Evolutionary conservation across 2,329 filamentous ascomycete species (phyloP).

Genomic region (Clarireedia homoeocarpa): DNA sequence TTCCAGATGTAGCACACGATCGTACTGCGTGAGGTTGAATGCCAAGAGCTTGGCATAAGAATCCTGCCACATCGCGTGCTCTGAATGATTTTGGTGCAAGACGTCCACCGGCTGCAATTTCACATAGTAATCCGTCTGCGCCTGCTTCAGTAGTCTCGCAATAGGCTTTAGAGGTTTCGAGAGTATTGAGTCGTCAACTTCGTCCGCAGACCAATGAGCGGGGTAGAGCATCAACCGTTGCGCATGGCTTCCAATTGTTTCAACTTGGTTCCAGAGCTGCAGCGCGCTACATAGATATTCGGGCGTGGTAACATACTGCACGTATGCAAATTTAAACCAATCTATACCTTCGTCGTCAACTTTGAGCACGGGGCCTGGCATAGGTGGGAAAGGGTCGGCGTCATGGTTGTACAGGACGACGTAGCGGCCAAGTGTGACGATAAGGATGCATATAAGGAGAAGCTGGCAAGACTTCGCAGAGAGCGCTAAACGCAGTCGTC

Average conservation of each 20-base stretch:
- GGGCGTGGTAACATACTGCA: conserved; percentile 24
- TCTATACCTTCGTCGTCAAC: conserved; percentile 20
- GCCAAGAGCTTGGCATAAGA: conserved; percentile 24
- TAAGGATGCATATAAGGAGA: conserved; percentile 9
- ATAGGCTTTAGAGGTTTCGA: conserved; percentile 17
- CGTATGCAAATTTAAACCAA: conserved; percentile 23
- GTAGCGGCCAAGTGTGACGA: conserved; percentile 17
- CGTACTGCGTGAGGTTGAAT: conserved; percentile 25
- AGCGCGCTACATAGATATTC: conserved; percentile 25
- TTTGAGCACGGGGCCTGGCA: conserved; percentile 11
- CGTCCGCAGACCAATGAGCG: conserved; percentile 21
- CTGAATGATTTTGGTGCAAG: conserved; percentile 14
- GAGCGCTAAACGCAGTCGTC: conserved; percentile 16
- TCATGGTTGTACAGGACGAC: conserved; percentile 22
- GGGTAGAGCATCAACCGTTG: conserved; percentile 25
- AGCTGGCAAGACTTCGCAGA: conserved; percentile 15
- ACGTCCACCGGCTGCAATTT: conserved; percentile 21
- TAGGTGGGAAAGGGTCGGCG: conserved; percentile 3
- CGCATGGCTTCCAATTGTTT: conserved; percentile 23
- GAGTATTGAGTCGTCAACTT: conserved; percentile 15
- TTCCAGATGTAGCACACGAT: conserved; percentile 21
- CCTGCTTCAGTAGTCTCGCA: conserved; percentile 20
- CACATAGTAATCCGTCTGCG: conserved; percentile 19
- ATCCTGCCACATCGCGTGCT: conserved; percentile 20
- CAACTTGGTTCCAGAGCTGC: conserved; percentile 25